Base-by-base conservation (phyloP, 768 basidiomycete genomes). In the Kwoniella dejecticola region DNA sequence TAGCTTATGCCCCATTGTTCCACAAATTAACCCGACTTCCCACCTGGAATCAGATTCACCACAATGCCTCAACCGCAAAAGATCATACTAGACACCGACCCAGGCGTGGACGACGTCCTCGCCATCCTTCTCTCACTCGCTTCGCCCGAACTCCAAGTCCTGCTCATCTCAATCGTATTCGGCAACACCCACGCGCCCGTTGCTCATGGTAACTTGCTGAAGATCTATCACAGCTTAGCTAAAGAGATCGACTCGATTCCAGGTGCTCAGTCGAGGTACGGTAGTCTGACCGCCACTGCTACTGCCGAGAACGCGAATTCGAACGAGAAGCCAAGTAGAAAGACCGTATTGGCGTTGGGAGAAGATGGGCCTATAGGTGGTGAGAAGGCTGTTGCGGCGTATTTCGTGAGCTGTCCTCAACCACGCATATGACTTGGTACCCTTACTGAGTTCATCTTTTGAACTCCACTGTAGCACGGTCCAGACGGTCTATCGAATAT, bases 101-200 rank as follows among this genome's bases (percentile, higher is more conserved):
- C 77, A 42, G 77, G 77, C 52, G 77, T 78, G 13, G 77, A 78
- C 69, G 77, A 78, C 38, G 77, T 78, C 56, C 69, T 78, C 27
- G 77, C 77, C 29, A 75, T 78, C 61, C 69, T 78, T 42, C 64
- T 78, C 17, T 68, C 73, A 12, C 65, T 78, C 6, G 66, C 75
- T 12, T 77, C 75, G 2, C 91, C 91, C 11, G 90, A 95, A 72
- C 77, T 95, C 1, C 84, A 91, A 52, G 87, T 95, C 13, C 77
- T 89, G 31, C 88, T 88, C 1, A 87, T 88, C 66, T 84, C 89
- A 33, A 81, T 89, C 30, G 86, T 88, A 2, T 94, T 88, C 74
- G 91, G 72, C 19, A 68, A 53, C 42, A 66, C 64, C 15, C 62
- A 45, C 30, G 68, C 69, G 23, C 52, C 61, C 5, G 47, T 55